These are phyloP conservation scores for Mortierella sp. DNA, from an alignment of 371 early-diverging fungal genomes.

Conservation along the genomic window DNA sequence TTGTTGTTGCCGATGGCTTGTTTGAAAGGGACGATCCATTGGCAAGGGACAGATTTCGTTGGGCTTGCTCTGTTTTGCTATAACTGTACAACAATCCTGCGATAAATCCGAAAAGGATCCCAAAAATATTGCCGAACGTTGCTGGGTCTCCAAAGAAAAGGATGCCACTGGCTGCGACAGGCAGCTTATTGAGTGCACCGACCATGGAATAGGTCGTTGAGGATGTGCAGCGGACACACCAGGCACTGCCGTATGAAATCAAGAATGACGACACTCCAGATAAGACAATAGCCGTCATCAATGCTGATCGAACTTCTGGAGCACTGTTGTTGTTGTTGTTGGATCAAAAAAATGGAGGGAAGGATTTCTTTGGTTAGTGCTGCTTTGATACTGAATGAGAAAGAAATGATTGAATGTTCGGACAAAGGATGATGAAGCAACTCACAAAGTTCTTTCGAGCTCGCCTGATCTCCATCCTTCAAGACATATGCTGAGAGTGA, in stretches of 20 bases:
- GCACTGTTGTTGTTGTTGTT: constrained; percentile 47
- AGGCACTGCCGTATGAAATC: constrained; percentile 93
- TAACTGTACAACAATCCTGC: constrained; percentile 88
- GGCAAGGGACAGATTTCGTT: constrained; percentile 41
- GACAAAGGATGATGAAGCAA: background rate
- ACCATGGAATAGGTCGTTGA: constrained; percentile 99
- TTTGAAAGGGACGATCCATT: constrained; percentile 31
- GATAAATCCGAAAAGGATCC: constrained; percentile 85
- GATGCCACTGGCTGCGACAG: constrained; percentile 96
- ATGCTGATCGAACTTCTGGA: constrained; percentile 60
- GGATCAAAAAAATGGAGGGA: constrained; percentile 6
- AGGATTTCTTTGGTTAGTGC: background rate
- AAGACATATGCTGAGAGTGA: constrained; percentile 78
- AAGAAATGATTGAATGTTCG: too few relatives aligned
- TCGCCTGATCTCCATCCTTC: constrained; percentile 80
- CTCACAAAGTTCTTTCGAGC: constrained; percentile 68
- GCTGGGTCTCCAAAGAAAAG: constrained; percentile 92
- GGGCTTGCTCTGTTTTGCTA: constrained; percentile 72
- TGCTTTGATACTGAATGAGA: too few relatives aligned
- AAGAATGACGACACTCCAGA: constrained; percentile 92
- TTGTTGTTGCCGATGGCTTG: background rate
- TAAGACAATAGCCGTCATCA: constrained; percentile 80
- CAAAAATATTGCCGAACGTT: constrained; percentile 81
- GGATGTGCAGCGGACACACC: constrained; percentile 95
- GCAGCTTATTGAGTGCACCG: constrained; percentile 99